Evolutionary conservation across 805 yeast genomes (phyloP).

Genomic region (Tetrapisispora arboricola): DNA sequence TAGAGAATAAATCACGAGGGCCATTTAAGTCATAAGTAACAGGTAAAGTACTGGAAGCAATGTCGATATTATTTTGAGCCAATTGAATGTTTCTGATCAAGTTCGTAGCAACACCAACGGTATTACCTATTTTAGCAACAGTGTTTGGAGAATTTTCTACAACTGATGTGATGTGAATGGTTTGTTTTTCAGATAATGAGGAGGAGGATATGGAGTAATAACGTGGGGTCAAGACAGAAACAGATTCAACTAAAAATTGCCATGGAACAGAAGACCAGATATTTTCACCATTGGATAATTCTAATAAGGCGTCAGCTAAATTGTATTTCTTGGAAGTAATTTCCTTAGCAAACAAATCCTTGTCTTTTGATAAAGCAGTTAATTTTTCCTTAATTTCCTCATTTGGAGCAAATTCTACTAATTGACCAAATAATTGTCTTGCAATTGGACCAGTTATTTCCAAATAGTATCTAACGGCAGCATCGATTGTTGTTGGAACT

Average conservation of each 20-base stretch:
- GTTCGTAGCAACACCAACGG: slow-evolving; percentile 81
- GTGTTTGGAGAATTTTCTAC: slow-evolving; percentile 53
- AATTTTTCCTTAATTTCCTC: slow-evolving; percentile 35
- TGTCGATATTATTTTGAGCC: slow-evolving; percentile 39
- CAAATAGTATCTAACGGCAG: slow-evolving; percentile 74
- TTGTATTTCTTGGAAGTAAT: slow-evolving; percentile 55
- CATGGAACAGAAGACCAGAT: slow-evolving; percentile 78
- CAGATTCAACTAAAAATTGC: slow-evolving; percentile 69
- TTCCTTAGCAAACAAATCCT: slow-evolving; percentile 53
- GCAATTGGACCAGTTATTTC: slow-evolving; percentile 92
- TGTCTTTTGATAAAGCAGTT: slow-evolving; percentile 50
- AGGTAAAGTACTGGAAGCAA: slow-evolving; percentile 24
- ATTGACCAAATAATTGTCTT: slow-evolving; percentile 65
- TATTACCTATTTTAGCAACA: slow-evolving; percentile 18
- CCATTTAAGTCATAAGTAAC: slow-evolving; percentile 70
- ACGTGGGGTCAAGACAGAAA: slow-evolving; percentile 82
- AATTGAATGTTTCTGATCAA: slow-evolving; percentile 64
- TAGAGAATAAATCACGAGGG: slow-evolving; percentile 49
- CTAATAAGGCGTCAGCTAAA: slow-evolving; percentile 61
- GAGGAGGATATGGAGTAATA: slow-evolving; percentile 95
- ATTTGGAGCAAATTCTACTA: slow-evolving; percentile 77
- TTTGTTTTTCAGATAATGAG: slow-evolving; percentile 61
- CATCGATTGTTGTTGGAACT: slow-evolving; percentile 79
- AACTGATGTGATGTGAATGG: slow-evolving; percentile 80
- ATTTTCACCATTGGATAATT: slow-evolving; percentile 44